A percentile compares a stretch with the other conserved stretches of the same genome.
phyloP scores from a whole-genome alignment of 441 rosid genomes.

The Populus tomentosa region DNA sequence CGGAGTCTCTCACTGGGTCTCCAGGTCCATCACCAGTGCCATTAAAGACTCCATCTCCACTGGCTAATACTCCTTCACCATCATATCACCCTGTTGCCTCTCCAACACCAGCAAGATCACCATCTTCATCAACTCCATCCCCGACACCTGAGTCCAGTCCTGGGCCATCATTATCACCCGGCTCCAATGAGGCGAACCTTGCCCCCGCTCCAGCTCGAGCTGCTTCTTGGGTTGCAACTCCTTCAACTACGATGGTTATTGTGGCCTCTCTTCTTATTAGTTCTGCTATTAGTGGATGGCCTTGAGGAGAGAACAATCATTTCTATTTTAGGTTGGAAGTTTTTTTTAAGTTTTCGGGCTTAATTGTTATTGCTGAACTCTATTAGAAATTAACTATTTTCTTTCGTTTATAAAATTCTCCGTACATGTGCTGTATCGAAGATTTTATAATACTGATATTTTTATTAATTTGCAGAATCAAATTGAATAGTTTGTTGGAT shows the following conservation, averaged over 20 bases:
- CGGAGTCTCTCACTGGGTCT: neutral
- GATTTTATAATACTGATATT: no score
- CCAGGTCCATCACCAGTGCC: no score
- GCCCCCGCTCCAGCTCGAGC: slow-evolving; percentile 8
- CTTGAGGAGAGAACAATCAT: neutral
- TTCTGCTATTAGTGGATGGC: slow-evolving; percentile 7
- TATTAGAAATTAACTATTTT: no score
- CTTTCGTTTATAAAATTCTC: no score
- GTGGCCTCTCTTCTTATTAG: slow-evolving; percentile 18
- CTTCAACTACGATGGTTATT: slow-evolving; percentile 6
- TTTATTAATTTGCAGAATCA: no score
- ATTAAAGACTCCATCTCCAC: neutral
- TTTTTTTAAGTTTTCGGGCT: no score
- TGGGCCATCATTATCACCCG: slow-evolving; percentile 13
- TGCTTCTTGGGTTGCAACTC: slow-evolving; percentile 11
- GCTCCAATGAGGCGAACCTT: neutral
- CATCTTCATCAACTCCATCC: neutral
- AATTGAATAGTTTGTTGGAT: no score
- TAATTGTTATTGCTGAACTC: no score
- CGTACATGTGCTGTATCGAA: no score
- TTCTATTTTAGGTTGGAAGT: no score
- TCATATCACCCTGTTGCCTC: neutral
- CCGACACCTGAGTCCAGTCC: neutral
- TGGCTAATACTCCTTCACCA: neutral
- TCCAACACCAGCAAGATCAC: neutral